Evolutionary conservation across 169 alveolate species (phyloP), one percentile per base, ranked within the genome.

Genomic region (Plasmodium reichenowi): DNA sequence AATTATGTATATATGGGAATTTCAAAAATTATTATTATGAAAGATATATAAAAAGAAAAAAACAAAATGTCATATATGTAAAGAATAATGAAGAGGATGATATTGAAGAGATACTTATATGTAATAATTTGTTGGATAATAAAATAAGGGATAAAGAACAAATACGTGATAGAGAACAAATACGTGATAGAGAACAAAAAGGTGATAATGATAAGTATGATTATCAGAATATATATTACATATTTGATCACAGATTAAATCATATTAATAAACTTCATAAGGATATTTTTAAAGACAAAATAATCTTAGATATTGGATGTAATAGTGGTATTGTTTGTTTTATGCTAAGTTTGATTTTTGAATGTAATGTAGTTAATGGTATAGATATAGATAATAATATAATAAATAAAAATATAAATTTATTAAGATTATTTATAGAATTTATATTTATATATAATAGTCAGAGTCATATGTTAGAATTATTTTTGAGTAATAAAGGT

Each of bases 251-350:
- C n/a, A 66, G 90, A 80, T 56, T 80, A 38, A 56, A 58, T 13
- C 29, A 80, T 45, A 63, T 80, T 38, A 17, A 68, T 67, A 80
- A 62, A 24, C 29, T 52, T 17, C 52, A 67, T 24, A 48, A 68
- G n/a, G 83, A 62, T 13, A 80, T 80, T 20, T 80, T 80, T 56
- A 38, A 80, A 15, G 64, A 52, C 2, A 80, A 80, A 48, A 48
- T 29, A 17, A 80, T 80, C 8, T 60, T 80, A 58, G 90, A 80
- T 62, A 66, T 80, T 52, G 90, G 90, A 5, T 80, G 90, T 29
- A 80, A 80, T 68, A 52, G 72, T 56, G 90, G 90, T 0, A 15
- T 80, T 29, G 58, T 72, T 45, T 66, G 83, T 6, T 80, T 80
- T 67, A 56, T 80, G 17, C 47, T 80, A 43, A 66, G 90, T 68